Conservation (phyloP, 768 basidiomycete species). For the Sporobolomyces roseus region DNA sequence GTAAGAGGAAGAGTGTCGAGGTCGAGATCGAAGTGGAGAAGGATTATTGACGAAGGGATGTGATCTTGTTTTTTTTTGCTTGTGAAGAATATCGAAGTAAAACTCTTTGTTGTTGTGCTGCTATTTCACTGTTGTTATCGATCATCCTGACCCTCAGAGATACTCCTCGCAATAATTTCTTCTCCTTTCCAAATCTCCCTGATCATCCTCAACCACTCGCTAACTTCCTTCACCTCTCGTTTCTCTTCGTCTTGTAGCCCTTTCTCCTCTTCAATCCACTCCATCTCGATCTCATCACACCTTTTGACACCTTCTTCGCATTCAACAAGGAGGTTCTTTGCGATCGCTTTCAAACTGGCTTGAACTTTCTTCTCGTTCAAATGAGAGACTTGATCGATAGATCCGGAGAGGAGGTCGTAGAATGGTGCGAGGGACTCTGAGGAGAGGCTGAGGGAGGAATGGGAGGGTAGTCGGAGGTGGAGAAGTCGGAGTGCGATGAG, state of each 20-base stretch:
- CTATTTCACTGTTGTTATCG: background rate
- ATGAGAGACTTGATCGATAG: conserved; percentile 42
- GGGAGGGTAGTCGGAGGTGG: conserved; percentile 28
- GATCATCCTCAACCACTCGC: conserved; percentile 24
- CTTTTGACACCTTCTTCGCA: background rate
- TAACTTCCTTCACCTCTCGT: background rate
- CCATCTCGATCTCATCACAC: background rate
- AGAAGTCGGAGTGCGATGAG: conserved; percentile 34
- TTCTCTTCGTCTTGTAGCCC: background rate
- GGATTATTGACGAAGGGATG: too few species aligned
- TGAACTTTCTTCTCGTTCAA: conserved; percentile 43
- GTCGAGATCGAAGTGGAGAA: too few species aligned
- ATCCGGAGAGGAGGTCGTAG: conserved; percentile 34
- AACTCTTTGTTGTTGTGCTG: background rate
- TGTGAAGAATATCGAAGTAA: background rate
- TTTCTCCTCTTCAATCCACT: conserved; percentile 10
- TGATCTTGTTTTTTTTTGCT: too few species aligned
- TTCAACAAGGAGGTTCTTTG: conserved; percentile 24
- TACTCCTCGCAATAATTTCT: background rate
- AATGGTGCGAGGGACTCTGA: conserved; percentile 21
- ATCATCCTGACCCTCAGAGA: background rate
- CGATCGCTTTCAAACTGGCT: conserved; percentile 34
- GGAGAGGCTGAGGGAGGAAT: background rate
- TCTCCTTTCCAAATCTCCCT: conserved; percentile 23
- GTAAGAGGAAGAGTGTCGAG: background rate